These are phyloP conservation scores for Corylus avellana DNA, from an alignment of 306 rosid species.

Conservation along the genomic window DNA sequence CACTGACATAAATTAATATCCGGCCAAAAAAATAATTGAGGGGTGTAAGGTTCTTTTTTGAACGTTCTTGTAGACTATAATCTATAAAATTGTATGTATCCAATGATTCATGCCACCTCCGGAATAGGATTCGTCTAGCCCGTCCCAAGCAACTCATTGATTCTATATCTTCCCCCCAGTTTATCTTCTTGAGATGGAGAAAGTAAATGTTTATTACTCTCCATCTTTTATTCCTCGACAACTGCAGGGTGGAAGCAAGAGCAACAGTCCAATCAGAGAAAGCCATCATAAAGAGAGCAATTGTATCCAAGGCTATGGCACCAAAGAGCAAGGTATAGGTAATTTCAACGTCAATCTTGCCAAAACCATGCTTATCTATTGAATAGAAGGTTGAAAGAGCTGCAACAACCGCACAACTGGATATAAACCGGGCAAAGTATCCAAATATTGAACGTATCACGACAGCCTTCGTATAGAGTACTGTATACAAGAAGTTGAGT, in stretches of 20 bases:
- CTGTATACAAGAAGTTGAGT: conserved; percentile 39
- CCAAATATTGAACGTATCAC: neutral
- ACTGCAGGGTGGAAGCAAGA: no score
- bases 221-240: no score
- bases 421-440: neutral
- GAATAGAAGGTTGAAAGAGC: conserved; percentile 16
- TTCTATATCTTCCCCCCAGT: neutral
- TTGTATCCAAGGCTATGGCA: conserved; percentile 31
- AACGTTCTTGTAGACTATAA: conserved; percentile 26
- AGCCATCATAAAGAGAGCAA: conserved; percentile 20
- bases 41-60: neutral
- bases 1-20: fast-evolving
- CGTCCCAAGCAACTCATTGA: neutral
- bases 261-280: conserved; percentile 38
- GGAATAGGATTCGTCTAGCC: conserved; percentile 9
- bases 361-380: conserved; percentile 11
- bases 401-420: neutral
- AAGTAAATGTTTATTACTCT: neutral
- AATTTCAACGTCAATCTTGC: conserved; percentile 21
- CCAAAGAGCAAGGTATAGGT: conserved; percentile 38
- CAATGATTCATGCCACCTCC: conserved; percentile 39
- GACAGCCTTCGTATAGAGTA: conserved; percentile 34
- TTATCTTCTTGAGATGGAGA: conserved; percentile 14
- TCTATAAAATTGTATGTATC: conserved; percentile 28
- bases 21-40: no score